These are phyloP conservation scores for Spongiforma sp. DNA, from an alignment of 1,284 basidiomycete genomes.

Conservation along the genomic window DNA sequence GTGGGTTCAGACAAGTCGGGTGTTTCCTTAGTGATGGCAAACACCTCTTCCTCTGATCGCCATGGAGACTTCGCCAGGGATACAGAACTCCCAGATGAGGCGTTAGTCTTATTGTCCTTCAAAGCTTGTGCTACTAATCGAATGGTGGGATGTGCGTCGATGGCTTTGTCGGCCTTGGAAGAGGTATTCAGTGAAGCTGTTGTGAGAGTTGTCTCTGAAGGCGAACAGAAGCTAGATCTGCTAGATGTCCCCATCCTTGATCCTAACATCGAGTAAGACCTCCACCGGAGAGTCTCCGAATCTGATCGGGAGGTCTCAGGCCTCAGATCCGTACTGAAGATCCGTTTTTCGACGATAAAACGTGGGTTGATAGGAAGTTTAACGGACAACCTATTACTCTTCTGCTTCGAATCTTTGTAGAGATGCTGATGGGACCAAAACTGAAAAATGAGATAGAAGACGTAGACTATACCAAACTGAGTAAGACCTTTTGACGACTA, in stretches of 20 bases:
- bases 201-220: constrained; percentile 35
- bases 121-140: constrained; percentile 28
- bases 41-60: constrained; percentile 23
- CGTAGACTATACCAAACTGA: constrained; percentile 56
- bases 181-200: constrained; percentile 13
- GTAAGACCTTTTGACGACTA: constrained; percentile 1
- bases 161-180: constrained; percentile 11
- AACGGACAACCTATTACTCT: constrained; percentile 46
- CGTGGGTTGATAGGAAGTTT: constrained; percentile 40
- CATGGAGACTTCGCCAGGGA: constrained; percentile 14
- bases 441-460: constrained; percentile 84
- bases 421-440: constrained; percentile 87
- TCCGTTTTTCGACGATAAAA: constrained; percentile 31
- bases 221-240: constrained; percentile 21
- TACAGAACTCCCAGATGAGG: constrained; percentile 3
- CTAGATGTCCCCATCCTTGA: constrained; percentile 15
- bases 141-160: constrained; percentile 22
- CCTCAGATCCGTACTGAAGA: constrained; percentile 30
- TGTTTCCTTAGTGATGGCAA: constrained; percentile 9
- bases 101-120: constrained; percentile 3
- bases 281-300: constrained; percentile 22
- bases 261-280: constrained; percentile 13
- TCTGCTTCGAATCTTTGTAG: constrained; percentile 64
- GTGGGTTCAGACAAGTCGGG: constrained; percentile 18
- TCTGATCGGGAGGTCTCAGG: constrained; percentile 29